phyloP scores from a whole-genome alignment of 768 basidiomycete genomes.

The Scleroderma bovista region DNA sequence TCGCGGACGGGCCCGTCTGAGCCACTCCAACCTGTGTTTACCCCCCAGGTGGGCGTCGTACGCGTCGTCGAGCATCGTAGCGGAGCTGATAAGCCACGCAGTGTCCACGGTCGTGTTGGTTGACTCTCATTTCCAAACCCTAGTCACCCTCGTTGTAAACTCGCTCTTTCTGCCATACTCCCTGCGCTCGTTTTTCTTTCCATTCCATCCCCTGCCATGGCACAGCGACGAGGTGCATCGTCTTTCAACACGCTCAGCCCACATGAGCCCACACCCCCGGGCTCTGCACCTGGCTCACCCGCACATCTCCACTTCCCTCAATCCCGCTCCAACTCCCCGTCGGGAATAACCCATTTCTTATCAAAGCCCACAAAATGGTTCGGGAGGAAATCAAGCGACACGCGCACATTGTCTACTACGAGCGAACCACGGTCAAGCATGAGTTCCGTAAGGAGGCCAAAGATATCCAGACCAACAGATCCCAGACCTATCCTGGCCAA shows the following conservation, averaged over 20 bases:
- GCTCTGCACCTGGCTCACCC: constrained; percentile 27
- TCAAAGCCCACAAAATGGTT: constrained; percentile 73
- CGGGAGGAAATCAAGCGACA: constrained; percentile 50
- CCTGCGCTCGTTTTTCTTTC: constrained; percentile 9
- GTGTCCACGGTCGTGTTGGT: no score
- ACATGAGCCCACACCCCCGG: constrained; percentile 21
- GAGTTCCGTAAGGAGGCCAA: constrained; percentile 55
- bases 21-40: no score
- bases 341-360: constrained; percentile 58
- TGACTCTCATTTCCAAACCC: no score
- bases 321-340: constrained; percentile 58
- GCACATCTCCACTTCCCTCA: constrained; percentile 35
- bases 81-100: no score
- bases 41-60: no score
- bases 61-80: no score
- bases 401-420: constrained; percentile 36
- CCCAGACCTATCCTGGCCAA: constrained; percentile 62
- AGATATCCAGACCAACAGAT: constrained; percentile 82
- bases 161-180: background rate
- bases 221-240: constrained; percentile 42
- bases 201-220: constrained; percentile 30
- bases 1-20: no score
- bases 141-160: constrained; percentile 1
- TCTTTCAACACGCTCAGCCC: constrained; percentile 37
- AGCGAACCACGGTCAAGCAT: constrained; percentile 47